These are phyloP conservation scores for Gossypium stocksii DNA, from an alignment of 345 rosid genomes.

Conservation along the genomic window DNA sequence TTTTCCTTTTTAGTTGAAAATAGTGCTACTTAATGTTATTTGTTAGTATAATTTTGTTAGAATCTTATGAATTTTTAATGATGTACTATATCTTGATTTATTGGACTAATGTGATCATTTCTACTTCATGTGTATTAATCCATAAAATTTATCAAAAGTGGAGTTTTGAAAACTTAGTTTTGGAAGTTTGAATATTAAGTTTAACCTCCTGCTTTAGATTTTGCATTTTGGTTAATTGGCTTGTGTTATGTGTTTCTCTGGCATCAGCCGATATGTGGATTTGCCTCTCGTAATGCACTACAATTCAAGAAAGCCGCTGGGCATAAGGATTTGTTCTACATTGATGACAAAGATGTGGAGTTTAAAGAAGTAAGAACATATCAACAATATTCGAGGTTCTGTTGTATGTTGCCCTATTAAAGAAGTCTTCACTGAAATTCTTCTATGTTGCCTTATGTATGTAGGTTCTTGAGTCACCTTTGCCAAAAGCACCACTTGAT, in stretches of 20 bases:
- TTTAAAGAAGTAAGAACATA: conserved; percentile 56
- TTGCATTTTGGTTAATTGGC: neutral
- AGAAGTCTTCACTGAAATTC: conserved; percentile 19
- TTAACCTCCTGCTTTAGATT: neutral
- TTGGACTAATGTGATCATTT: neutral
- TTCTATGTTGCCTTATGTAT: neutral
- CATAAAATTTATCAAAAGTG: neutral
- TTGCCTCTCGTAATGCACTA: conserved; percentile 45
- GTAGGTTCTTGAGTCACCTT: conserved; percentile 67
- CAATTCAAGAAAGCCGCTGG: conserved; percentile 72
- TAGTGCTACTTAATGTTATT: neutral
- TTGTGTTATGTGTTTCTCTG: conserved; percentile 6
- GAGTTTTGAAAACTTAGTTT: neutral
- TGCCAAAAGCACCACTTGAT: conserved; percentile 55
- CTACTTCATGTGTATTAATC: neutral
- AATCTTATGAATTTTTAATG: neutral
- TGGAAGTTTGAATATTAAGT: neutral
- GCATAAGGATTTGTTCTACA: conserved; percentile 64
- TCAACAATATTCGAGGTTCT: neutral
- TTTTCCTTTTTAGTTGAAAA: neutral
- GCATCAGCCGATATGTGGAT: conserved; percentile 65
- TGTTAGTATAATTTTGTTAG: neutral
- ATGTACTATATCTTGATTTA: neutral
- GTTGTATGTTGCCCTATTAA: conserved; percentile 15
- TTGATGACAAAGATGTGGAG: conserved; percentile 69